Evolutionary conservation across 163 green algal species (phyloP), one percentile per base, ranked within the genome.

Genomic region (Volvox carteri): DNA sequence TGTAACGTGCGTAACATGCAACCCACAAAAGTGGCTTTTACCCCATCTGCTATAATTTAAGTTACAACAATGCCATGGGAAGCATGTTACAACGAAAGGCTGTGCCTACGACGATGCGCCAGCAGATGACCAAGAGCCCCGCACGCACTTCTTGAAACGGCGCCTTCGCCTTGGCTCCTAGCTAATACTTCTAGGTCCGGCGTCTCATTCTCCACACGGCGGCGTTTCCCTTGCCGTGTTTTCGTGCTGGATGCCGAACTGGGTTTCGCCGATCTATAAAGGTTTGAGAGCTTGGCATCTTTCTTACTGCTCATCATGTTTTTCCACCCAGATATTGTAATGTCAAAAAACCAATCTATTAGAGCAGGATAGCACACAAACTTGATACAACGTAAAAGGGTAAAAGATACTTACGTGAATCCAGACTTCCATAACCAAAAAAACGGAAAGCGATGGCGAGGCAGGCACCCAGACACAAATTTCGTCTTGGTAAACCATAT

Each of bases 291-390:
- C 41, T 60, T 86, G 28, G 25, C 18, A 35, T 86, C 37, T 42
- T 86, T 86, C 30, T 75, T 86, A 56, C 78, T 86, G 33, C 50
- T 86, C 56, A 76, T 86, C 54, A 85, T 85, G 52, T 70, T 68
- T 8, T 65, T 65, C 2, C 28, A 65, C 54, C 54, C 54, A 65
- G 28, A 65, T 65, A 8, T 65, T 4, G 8, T 4, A 65, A 65
- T n/a, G n/a, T n/a, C n/a, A n/a, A n/a, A n/a, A n/a, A n/a, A n/a
- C n/a, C n/a, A n/a, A n/a, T n/a, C n/a, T n/a, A n/a, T n/a, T n/a
- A n/a, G n/a, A n/a, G n/a, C n/a, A n/a, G n/a, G n/a, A n/a, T n/a
- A n/a, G n/a, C n/a, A n/a, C n/a, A n/a, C n/a, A n/a, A n/a, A n/a
- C n/a, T n/a, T n/a, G n/a, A n/a, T n/a, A n/a, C n/a, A n/a, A n/a